A percentile compares a stretch with the other conserved stretches of the same genome.
phyloP scores from a whole-genome alignment of 768 basidiomycete species.

The Boletales sp. region DNA sequence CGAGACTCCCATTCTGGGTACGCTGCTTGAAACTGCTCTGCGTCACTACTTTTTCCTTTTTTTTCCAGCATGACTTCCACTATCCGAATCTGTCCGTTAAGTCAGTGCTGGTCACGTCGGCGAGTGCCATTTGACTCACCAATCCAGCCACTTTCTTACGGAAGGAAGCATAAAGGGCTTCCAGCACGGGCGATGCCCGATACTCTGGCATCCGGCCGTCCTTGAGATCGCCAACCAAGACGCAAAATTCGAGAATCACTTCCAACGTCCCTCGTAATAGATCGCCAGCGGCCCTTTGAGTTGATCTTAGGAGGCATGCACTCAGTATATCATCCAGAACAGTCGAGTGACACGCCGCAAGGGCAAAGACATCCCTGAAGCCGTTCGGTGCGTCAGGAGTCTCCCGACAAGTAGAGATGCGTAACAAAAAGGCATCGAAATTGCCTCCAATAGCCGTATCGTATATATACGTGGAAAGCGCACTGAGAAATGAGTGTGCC shows the following conservation, averaged over 20 bases:
- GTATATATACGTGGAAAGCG: conserved; percentile 68
- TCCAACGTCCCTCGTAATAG: conserved; percentile 61
- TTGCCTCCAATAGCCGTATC: conserved; percentile 80
- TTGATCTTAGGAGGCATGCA: conserved; percentile 68
- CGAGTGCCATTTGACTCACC: conserved; percentile 38
- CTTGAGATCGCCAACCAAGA: conserved; percentile 59
- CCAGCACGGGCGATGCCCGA: conserved; percentile 54
- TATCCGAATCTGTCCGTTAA: conserved; percentile 45
- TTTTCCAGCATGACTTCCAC: conserved; percentile 59
- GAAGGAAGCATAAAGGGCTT: conserved; percentile 53
- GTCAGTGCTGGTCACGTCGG: neutral
- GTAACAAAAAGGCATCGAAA: conserved; percentile 64
- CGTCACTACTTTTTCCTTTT: conserved; percentile 21
- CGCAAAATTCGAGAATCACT: conserved; percentile 61
- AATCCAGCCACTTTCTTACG: conserved; percentile 51
- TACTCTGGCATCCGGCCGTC: conserved; percentile 57
- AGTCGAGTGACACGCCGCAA: conserved; percentile 62
- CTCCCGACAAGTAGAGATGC: conserved; percentile 29
- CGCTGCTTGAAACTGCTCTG: conserved; percentile 22
- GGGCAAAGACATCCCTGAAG: conserved; percentile 72
- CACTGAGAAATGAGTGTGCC: conserved; percentile 64
- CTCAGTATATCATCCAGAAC: conserved; percentile 73
- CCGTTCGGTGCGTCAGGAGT: conserved; percentile 12
- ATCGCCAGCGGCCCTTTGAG: conserved; percentile 64
- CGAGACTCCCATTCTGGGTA: conserved; percentile 28